phyloP scores from a whole-genome alignment of 176 grass and related monocot species.

The Poa pratensis region DNA sequence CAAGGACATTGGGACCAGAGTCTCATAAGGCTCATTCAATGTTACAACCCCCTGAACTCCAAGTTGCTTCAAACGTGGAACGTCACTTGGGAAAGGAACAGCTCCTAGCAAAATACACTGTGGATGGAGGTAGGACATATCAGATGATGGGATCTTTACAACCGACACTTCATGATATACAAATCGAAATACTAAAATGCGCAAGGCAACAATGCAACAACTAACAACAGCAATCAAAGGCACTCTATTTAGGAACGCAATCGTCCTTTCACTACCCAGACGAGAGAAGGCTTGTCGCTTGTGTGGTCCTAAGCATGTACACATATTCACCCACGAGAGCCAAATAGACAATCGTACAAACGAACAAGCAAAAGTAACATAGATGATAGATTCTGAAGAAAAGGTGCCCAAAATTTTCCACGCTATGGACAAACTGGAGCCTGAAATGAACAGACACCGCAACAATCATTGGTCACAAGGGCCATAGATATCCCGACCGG shows the following conservation, averaged over 20 bases:
- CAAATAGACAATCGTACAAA: not conserved
- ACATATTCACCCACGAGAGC: conserved; percentile 15
- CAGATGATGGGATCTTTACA: conserved; percentile 5
- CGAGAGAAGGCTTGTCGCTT: not conserved
- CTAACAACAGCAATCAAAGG: conserved; percentile 9
- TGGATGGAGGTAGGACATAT: conserved; percentile 9
- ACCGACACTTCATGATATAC: not conserved
- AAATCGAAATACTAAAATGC: conserved; percentile 19
- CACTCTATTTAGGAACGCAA: not conserved
- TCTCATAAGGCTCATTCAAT: conserved; percentile 93
- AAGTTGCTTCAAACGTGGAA: conserved; percentile 74
- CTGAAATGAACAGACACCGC: not conserved
- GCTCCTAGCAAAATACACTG: conserved; percentile 88
- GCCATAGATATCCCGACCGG: not conserved
- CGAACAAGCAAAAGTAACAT: not conserved
- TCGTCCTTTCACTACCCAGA: not conserved
- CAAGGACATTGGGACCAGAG: conserved; percentile 79
- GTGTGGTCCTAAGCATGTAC: conserved; percentile 11
- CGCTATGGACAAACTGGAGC: not conserved
- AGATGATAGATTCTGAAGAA: not conserved
- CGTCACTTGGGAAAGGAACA: conserved; percentile 94
- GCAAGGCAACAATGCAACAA: conserved; percentile 30
- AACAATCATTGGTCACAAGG: not conserved
- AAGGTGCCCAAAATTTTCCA: not conserved
- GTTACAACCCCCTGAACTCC: conserved; percentile 89